A percentile compares a stretch with the other conserved stretches of the same genome.
These are phyloP conservation scores for Xylaria intraflava DNA, from an alignment of 495 filamentous ascomycete genomes.

Conservation along the genomic window DNA sequence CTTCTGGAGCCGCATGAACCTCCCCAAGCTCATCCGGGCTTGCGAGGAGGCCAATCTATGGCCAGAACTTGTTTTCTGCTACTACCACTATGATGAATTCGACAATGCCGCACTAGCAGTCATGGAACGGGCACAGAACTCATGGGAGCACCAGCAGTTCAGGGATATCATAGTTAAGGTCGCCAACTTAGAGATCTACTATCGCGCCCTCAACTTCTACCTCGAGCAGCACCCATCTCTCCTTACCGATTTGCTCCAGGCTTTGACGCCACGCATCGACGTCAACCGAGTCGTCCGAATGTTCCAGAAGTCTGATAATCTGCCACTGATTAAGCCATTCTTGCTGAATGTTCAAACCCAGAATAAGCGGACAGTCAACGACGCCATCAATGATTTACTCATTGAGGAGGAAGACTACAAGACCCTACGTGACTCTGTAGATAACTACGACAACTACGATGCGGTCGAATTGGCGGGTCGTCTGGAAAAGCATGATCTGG, in stretches of 20 bases:
- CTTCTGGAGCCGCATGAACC: slow-evolving; percentile 98
- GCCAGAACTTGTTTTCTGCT: slow-evolving; percentile 98
- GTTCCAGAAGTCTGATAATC: slow-evolving; percentile 97
- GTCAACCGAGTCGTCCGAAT: slow-evolving; percentile 97
- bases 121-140: slow-evolving; percentile 97
- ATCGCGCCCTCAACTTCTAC: slow-evolving; percentile 96
- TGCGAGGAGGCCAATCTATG: slow-evolving; percentile 94
- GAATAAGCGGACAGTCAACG: slow-evolving; percentile 97
- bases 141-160: slow-evolving; percentile 99
- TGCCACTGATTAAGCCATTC: slow-evolving; percentile 98
- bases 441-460: slow-evolving; percentile 99
- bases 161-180: slow-evolving; percentile 99
- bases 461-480: slow-evolving; percentile 90
- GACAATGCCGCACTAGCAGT: slow-evolving; percentile 98
- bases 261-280: slow-evolving; percentile 85
- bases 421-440: slow-evolving; percentile 92
- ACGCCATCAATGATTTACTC: slow-evolving; percentile 94
- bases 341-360: slow-evolving; percentile 91
- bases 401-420: slow-evolving; percentile 99
- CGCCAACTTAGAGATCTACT: slow-evolving; percentile 98
- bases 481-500: slow-evolving; percentile 90
- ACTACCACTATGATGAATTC: slow-evolving; percentile 98
- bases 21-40: slow-evolving; percentile 93
- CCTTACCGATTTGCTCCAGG: slow-evolving; percentile 90
- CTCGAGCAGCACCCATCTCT: slow-evolving; percentile 93